Conservation (phyloP, 1,284 basidiomycete species). For the Schizopora paradoxa region DNA sequence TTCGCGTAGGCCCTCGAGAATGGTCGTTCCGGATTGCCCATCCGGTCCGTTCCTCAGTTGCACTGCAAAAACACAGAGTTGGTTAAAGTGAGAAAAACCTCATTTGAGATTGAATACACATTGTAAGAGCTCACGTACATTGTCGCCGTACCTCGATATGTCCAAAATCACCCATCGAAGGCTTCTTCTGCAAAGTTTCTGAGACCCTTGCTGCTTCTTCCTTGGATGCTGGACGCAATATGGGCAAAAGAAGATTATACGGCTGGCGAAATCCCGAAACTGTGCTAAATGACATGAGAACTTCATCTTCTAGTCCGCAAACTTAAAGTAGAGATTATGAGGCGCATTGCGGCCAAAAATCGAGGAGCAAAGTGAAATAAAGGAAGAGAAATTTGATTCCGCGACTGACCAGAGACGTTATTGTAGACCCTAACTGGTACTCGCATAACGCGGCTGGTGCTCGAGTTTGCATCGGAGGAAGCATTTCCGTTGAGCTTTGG, state of each 20-base stretch:
- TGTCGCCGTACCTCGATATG: too few species aligned
- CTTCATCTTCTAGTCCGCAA: not conserved
- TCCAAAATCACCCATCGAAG: too few species aligned
- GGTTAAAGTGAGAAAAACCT: too few species aligned
- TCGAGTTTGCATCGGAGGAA: constrained; percentile 23
- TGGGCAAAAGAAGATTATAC: constrained; percentile 71
- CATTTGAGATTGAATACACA: too few species aligned
- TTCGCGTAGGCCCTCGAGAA: constrained; percentile 1
- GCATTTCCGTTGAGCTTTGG: too few species aligned
- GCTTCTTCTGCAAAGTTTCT: too few species aligned
- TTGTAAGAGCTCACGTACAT: too few species aligned
- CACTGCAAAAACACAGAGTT: too few species aligned
- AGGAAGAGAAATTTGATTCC: too few species aligned
- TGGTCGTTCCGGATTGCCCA: not conserved
- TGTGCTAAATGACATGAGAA: constrained; percentile 22
- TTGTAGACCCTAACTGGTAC: constrained; percentile 87
- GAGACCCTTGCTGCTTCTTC: constrained; percentile 19
- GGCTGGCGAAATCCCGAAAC: constrained; percentile 48
- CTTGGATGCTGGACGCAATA: constrained; percentile 31
- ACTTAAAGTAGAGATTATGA: not conserved
- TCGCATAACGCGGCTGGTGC: constrained; percentile 77
- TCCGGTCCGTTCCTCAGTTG: not conserved
- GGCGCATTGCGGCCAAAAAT: not conserved
- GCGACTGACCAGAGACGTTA: constrained; percentile 61
- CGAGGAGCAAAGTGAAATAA: constrained; percentile 6